Evolutionary conservation across 768 basidiomycete genomes (phyloP).

Genomic region (Rhodosporidiobolus odoratus): DNA sequence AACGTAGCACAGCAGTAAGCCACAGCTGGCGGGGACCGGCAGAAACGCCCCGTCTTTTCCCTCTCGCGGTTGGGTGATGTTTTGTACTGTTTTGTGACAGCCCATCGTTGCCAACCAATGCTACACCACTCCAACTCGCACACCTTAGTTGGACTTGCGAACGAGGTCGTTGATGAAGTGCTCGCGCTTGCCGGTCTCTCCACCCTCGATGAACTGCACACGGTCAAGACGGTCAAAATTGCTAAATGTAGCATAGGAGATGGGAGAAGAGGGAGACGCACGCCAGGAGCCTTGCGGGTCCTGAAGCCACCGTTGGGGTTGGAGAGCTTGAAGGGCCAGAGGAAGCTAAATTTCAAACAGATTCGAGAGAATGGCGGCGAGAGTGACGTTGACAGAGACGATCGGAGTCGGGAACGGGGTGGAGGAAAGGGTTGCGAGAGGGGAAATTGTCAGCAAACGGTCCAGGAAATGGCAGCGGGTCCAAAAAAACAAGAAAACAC

Average conservation of each 20-base stretch:
- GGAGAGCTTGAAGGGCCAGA: constrained; percentile 99
- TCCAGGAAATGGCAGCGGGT: background rate
- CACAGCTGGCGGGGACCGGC: too few species aligned
- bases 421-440: background rate
- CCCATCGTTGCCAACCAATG: too few species aligned
- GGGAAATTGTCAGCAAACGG: background rate
- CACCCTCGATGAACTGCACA: constrained; percentile 30
- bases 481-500: background rate
- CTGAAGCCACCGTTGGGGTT: constrained; percentile 98
- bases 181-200: constrained; percentile 74
- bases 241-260: background rate
- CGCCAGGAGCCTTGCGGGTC: constrained; percentile 25
- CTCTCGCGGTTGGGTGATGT: too few species aligned
- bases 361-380: background rate
- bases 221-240: background rate
- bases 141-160: constrained; percentile 48
- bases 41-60: too few species aligned
- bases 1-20: too few species aligned
- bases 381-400: background rate
- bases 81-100: too few species aligned
- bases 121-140: too few species aligned
- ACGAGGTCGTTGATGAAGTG: constrained; percentile 95
- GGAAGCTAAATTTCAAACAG: too few species aligned
- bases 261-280: background rate
- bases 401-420: background rate